Base-by-base conservation (phyloP, 306 rosid species). In the Pyrus communis region DNA sequence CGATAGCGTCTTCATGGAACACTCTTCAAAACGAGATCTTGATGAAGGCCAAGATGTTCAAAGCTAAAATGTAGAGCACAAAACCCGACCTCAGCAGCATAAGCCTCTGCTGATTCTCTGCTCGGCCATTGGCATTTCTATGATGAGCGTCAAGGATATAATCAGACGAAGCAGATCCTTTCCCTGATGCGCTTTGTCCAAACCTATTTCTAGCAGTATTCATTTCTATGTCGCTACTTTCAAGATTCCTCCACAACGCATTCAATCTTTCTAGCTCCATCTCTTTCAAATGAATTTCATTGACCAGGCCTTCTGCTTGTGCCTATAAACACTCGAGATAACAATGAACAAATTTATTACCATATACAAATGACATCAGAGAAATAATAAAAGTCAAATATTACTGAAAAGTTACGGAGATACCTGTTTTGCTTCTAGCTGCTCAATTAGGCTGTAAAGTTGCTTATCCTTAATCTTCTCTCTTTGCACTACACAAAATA, bases 381-480 rank as follows among this genome's bases (percentile, higher is more conserved):
- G 63, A 67, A 62, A 35, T 19, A 42, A 64, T 38, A 14, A 23
- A 45, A 65, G 73, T 43, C 33, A 76, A 64, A 78, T 49, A 30
- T 49, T 45, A 9, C 7, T 31, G 12, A 27, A 64, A 70, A 27
- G 46, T 64, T 64, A 66, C 27, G 67, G 43, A 75, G 59, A 76
- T 43, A 91, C 97, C 91, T 92, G 97, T 71, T 95, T 95, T 67
- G 74, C 84, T 12, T 88, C 97, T 28, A 95, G 89, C 74, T 92
- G 99, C 90, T 90, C 97, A 45, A 95, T 89, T 73, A 92, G 90
- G 81, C 96, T 86, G 79, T 90, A 93, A 71, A 90, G 95, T 70
- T 89, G 99, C 79, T 87, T 90, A 81, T 95, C 99, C 81, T 90
- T 84, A 69, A 86, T 77, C 87, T 95, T 95, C 90, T 92, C 92